These are phyloP conservation scores for Clonostachys rosea DNA, from an alignment of 2,329 filamentous ascomycete species.

Conservation along the genomic window DNA sequence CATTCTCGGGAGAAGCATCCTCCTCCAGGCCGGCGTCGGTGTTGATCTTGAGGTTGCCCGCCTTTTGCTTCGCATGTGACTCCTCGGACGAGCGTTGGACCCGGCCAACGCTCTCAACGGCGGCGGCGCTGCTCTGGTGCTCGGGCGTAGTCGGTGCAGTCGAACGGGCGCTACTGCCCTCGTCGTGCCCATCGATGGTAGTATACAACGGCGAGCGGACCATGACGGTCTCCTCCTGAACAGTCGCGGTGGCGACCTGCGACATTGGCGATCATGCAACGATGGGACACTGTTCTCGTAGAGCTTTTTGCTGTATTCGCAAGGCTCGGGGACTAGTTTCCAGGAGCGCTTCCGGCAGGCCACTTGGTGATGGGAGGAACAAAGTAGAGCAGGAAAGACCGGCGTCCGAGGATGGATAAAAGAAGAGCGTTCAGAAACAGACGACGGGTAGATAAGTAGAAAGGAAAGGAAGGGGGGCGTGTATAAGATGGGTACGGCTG, in stretches of 20 bases:
- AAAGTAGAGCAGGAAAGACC: too few species aligned
- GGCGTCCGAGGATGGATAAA: too few species aligned
- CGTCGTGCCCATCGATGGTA: too few species aligned
- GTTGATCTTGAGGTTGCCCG: slow-evolving; percentile 18
- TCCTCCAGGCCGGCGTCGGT: slow-evolving; percentile 13
- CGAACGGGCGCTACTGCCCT: too few species aligned
- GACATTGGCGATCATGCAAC: not conserved
- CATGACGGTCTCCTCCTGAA: slow-evolving; percentile 1
- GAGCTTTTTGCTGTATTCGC: too few species aligned
- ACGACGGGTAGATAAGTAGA: too few species aligned
- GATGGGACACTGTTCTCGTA: not conserved
- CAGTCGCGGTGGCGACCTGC: slow-evolving; percentile 1
- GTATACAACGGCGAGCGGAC: not conserved
- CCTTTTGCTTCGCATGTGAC: slow-evolving; percentile 27
- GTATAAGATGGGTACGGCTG: too few species aligned
- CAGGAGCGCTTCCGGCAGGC: too few species aligned
- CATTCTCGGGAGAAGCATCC: slow-evolving; percentile 24
- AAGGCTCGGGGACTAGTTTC: too few species aligned
- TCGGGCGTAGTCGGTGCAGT: not conserved
- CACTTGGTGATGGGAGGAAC: too few species aligned
- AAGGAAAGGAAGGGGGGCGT: too few species aligned
- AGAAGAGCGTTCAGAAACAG: too few species aligned
- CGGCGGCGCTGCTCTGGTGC: not conserved
- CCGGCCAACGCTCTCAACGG: not conserved
- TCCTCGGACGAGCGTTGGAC: slow-evolving; percentile 25